Evolutionary conservation across 306 rosid species (phyloP).

Genomic region (Cicer bijugum): DNA sequence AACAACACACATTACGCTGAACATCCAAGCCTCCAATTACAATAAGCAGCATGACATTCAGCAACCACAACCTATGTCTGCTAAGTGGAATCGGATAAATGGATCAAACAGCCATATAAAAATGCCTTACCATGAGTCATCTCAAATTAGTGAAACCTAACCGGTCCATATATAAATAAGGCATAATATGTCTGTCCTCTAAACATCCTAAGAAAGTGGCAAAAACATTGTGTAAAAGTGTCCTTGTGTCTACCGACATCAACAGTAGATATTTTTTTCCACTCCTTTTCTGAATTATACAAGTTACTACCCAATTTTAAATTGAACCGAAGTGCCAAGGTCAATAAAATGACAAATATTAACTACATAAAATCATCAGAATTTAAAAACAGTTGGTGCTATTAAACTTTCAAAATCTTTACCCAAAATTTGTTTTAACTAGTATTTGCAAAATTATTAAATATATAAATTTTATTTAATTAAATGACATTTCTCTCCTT

Average conservation of each 20-base stretch:
- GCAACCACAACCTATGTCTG: background rate
- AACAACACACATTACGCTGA: conserved; percentile 18
- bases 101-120: background rate
- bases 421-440: background rate
- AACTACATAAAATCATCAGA: conserved; percentile 6
- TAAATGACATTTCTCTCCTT: conserved; percentile 6
- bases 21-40: conserved; percentile 16
- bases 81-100: background rate
- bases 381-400: conserved; percentile 13
- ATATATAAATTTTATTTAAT: conserved; percentile 8
- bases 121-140: background rate
- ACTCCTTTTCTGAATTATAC: background rate
- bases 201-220: background rate
- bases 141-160: background rate
- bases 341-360: background rate
- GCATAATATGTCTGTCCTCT: background rate
- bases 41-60: background rate
- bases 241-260: conserved; percentile 1
- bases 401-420: conserved; percentile 9
- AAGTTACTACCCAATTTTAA: background rate
- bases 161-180: background rate
- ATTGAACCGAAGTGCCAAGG: background rate
- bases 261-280: background rate
- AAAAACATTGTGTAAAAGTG: background rate
- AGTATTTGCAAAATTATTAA: background rate